Evolutionary conservation across 129 eudicot genomes (phyloP).

Genomic region (Oenanthe sinensis): DNA sequence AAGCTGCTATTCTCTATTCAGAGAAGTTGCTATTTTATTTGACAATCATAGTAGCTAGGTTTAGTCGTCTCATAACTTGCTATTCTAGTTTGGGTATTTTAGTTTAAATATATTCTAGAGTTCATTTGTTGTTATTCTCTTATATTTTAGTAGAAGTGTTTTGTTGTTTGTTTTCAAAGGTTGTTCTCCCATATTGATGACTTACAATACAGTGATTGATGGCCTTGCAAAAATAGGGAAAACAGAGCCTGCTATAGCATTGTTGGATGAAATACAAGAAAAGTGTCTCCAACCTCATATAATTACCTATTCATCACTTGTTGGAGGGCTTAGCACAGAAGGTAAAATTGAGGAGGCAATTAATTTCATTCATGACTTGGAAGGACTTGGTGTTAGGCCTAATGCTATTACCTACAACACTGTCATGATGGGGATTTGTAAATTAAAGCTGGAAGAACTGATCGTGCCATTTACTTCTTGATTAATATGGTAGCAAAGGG

Average conservation of each 20-base stretch:
- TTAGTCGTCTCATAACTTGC: no score
- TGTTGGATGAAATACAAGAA: slow-evolving; percentile 60
- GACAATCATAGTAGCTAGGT: no score
- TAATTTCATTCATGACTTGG: slow-evolving; percentile 47
- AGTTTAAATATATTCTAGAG: no score
- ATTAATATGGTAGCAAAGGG: slow-evolving; percentile 60
- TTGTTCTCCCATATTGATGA: slow-evolving; percentile 70
- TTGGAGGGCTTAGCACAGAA: slow-evolving; percentile 66
- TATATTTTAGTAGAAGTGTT: no score
- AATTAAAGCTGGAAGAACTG: slow-evolving; percentile 63
- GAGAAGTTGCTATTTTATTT: no score
- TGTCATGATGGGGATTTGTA: slow-evolving; percentile 72
- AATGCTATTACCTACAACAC: slow-evolving; percentile 60
- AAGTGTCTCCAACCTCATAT: slow-evolving; percentile 71
- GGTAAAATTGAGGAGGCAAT: slow-evolving; percentile 78
- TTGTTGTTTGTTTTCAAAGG: no score
- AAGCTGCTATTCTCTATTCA: no score
- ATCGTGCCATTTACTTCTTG: slow-evolving; percentile 74
- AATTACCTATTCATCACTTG: slow-evolving; percentile 57
- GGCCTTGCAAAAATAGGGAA: slow-evolving; percentile 67
- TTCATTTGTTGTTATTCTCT: no score
- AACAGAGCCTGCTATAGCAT: slow-evolving; percentile 45
- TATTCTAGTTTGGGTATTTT: no score
- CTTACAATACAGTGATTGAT: slow-evolving; percentile 78
- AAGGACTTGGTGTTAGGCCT: slow-evolving; percentile 51